These are phyloP conservation scores for Ophiosphaerella narmari DNA, from an alignment of 2,329 filamentous ascomycete species.

Conservation along the genomic window DNA sequence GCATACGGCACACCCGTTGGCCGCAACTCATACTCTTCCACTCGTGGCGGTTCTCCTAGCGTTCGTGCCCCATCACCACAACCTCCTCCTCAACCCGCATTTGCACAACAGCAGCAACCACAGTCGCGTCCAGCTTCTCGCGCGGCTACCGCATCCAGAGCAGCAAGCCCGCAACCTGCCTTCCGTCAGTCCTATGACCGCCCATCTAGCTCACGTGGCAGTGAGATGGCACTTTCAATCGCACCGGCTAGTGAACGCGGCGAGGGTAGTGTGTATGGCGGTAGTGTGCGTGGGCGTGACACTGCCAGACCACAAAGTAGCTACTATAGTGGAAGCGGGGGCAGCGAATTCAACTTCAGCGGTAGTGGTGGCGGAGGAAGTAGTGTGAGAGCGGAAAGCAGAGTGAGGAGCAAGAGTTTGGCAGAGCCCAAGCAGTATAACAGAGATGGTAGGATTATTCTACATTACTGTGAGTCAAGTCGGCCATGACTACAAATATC, in stretches of 20 bases:
- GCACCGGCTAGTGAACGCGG: conserved; percentile 40
- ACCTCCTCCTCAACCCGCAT: conserved; percentile 48
- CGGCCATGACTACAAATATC: background rate
- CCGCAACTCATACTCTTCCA: conserved; percentile 44
- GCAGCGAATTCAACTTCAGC: conserved; percentile 33
- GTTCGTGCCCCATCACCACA: conserved; percentile 53
- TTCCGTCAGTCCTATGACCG: conserved; percentile 55
- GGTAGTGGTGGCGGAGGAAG: conserved; percentile 26
- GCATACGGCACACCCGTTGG: conserved; percentile 39
- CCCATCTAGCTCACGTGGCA: conserved; percentile 51
- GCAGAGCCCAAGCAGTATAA: conserved; percentile 87
- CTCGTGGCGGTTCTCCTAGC: conserved; percentile 46
- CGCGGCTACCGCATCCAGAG: conserved; percentile 46
- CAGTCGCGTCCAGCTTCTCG: conserved; percentile 37
- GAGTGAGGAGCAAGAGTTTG: conserved; percentile 77
- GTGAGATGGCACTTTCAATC: conserved; percentile 53
- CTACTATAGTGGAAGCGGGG: conserved; percentile 46
- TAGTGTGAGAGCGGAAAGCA: conserved; percentile 46
- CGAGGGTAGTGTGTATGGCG: conserved; percentile 47
- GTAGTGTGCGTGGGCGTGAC: conserved; percentile 44
- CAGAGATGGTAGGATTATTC: conserved; percentile 80
- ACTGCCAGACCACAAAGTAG: conserved; percentile 49
- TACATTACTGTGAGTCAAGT: conserved; percentile 84
- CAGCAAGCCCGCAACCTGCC: conserved; percentile 58
- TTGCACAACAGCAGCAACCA: conserved; percentile 15